Evolutionary conservation across 208 protist species (phyloP).

Genomic region (Acanthamoeba healyi): DNA sequence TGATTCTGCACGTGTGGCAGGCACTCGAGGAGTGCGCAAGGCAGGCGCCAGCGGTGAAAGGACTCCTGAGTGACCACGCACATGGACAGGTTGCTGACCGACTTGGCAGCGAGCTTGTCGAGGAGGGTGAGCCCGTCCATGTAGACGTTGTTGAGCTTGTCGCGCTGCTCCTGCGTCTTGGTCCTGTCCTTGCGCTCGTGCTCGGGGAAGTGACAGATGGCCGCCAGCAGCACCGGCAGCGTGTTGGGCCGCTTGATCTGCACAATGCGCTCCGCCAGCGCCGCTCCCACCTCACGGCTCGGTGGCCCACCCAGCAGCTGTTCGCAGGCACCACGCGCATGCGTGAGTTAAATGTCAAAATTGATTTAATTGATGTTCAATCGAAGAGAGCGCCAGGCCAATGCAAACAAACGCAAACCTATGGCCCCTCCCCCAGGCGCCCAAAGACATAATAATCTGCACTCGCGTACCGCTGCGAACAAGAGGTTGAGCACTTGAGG

Average conservation of each 20-base stretch:
- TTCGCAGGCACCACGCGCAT: too few relatives aligned
- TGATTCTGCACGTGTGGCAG: not conserved
- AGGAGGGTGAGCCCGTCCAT: constrained; percentile 41
- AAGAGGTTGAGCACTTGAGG: constrained; percentile 31
- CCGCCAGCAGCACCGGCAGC: constrained; percentile 15
- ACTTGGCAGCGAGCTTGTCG: constrained; percentile 42
- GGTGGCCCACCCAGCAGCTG: constrained; percentile 11
- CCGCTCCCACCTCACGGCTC: not conserved
- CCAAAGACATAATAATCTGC: not conserved
- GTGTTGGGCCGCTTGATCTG: constrained; percentile 38
- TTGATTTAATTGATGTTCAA: not conserved
- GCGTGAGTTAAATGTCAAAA: not conserved
- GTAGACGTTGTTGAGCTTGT: constrained; percentile 54
- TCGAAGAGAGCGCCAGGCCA: too few relatives aligned
- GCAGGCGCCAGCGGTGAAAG: constrained; percentile 7
- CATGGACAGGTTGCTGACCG: not conserved
- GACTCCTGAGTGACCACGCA: constrained; percentile 32
- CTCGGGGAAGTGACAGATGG: constrained; percentile 37
- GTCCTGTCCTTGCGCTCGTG: not conserved
- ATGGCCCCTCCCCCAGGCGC: too few relatives aligned
- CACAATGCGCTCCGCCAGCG: constrained; percentile 19
- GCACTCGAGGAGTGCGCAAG: constrained; percentile 10
- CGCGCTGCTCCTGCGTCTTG: constrained; percentile 21
- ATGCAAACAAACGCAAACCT: too few relatives aligned
- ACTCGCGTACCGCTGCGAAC: constrained; percentile 31